phyloP scores from a whole-genome alignment of 331 rosid species.

The Malus hybrid region DNA sequence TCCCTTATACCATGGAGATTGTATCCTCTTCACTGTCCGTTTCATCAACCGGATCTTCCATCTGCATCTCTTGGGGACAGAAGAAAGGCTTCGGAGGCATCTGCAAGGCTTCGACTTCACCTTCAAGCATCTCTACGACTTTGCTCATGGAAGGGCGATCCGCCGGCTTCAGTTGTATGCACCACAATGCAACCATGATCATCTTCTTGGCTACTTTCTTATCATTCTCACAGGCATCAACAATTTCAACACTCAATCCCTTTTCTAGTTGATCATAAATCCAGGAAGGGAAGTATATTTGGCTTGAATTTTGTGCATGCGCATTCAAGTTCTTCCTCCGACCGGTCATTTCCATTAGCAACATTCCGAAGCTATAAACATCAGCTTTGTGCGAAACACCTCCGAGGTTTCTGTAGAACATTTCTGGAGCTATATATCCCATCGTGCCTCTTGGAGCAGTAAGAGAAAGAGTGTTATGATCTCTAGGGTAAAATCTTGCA shows the following conservation, averaged over 20 bases:
- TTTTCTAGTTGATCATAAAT: not conserved
- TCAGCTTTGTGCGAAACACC: not conserved
- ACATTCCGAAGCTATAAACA: constrained; percentile 8
- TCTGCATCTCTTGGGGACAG: constrained; percentile 4
- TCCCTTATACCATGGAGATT: not conserved
- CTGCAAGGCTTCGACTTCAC: not conserved
- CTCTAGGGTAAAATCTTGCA: not conserved
- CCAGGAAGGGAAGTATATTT: not conserved
- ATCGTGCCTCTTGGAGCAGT: not conserved
- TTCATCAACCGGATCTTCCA: not conserved
- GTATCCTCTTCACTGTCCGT: not conserved
- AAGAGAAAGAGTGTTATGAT: not conserved
- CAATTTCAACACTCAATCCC: not conserved
- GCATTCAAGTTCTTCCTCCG: constrained; percentile 7
- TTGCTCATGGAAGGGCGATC: constrained; percentile 9
- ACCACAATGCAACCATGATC: constrained; percentile 9
- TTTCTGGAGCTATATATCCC: constrained; percentile 8
- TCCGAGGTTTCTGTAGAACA: not conserved
- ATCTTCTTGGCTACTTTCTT: constrained; percentile 6
- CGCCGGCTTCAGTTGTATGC: not conserved
- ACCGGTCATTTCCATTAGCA: not conserved
- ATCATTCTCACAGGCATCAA: not conserved
- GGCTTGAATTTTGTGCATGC: not conserved
- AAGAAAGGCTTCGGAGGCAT: not conserved
- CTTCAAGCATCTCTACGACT: constrained; percentile 7